Conservation (phyloP, 2,329 filamentous ascomycete genomes). For the Aspergillus thermomutatus region DNA sequence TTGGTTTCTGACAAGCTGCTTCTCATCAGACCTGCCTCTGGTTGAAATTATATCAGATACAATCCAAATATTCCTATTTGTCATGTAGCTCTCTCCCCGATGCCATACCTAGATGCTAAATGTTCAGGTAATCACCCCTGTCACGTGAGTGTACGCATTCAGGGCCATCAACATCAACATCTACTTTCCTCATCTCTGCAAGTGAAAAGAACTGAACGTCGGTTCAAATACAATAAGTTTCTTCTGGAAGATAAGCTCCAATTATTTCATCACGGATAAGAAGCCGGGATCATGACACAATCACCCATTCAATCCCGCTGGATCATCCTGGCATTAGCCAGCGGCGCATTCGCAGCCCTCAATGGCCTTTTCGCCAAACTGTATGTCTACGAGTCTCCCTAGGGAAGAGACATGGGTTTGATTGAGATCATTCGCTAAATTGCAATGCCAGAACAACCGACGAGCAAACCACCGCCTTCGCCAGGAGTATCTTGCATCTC, state of each 20-base stretch:
- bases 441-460: slow-evolving; percentile 53
- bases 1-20: too few relatives aligned
- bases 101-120: background rate
- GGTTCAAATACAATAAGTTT: background rate
- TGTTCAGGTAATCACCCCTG: background rate
- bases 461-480: slow-evolving; percentile 53
- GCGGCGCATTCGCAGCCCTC: slow-evolving; percentile 60
- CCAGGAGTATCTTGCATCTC: slow-evolving; percentile 43
- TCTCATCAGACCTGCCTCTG: too few relatives aligned
- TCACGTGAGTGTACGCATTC: background rate
- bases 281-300: background rate
- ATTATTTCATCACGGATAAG: background rate
- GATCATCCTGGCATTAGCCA: slow-evolving; percentile 58
- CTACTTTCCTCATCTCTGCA: background rate
- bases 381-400: slow-evolving; percentile 32
- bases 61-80: too few relatives aligned
- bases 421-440: background rate
- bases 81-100: too few relatives aligned
- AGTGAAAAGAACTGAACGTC: background rate
- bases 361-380: slow-evolving; percentile 67
- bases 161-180: background rate
- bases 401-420: background rate
- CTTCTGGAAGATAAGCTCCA: background rate
- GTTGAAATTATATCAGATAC: too few relatives aligned
- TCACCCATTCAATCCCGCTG: slow-evolving; percentile 30